phyloP scores from a whole-genome alignment of 129 eudicot genomes.

The Calendula officinalis region DNA sequence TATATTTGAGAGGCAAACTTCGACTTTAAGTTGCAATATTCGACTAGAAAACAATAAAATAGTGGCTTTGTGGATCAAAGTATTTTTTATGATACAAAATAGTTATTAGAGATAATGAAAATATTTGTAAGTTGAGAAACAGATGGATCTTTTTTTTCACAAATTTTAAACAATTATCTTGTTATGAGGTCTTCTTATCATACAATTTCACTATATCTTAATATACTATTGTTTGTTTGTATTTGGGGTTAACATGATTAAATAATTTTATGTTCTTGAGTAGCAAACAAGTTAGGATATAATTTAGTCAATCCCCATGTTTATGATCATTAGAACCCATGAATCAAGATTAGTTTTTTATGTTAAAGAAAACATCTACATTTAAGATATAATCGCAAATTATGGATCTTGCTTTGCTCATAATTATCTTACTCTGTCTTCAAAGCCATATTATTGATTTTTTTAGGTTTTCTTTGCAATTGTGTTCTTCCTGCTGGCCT shows the following conservation, averaged over 20 bases:
- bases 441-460: conserved; percentile 18
- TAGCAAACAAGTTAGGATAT: conserved; percentile 20
- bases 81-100: conserved; percentile 2
- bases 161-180: not conserved
- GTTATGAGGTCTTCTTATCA: not conserved
- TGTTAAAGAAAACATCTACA: conserved; percentile 17
- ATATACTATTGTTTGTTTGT: not conserved
- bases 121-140: not conserved
- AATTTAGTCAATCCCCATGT: conserved; percentile 33
- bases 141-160: not conserved
- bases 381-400: conserved; percentile 24
- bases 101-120: not conserved
- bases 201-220: too few relatives aligned
- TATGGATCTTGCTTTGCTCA: conserved; percentile 33
- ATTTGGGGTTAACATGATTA: conserved; percentile 11
- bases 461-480: conserved; percentile 76
- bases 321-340: conserved; percentile 35
- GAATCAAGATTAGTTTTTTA: conserved; percentile 27
- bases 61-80: not conserved
- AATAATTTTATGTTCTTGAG: conserved; percentile 19
- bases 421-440: conserved; percentile 27
- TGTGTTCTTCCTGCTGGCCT: conserved; percentile 85
- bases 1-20: too few relatives aligned
- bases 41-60: not conserved
- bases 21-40: conserved; percentile 19